Evolutionary conservation across 2,329 filamentous ascomycete genomes (phyloP).

Genomic region (Fusarium palustre): DNA sequence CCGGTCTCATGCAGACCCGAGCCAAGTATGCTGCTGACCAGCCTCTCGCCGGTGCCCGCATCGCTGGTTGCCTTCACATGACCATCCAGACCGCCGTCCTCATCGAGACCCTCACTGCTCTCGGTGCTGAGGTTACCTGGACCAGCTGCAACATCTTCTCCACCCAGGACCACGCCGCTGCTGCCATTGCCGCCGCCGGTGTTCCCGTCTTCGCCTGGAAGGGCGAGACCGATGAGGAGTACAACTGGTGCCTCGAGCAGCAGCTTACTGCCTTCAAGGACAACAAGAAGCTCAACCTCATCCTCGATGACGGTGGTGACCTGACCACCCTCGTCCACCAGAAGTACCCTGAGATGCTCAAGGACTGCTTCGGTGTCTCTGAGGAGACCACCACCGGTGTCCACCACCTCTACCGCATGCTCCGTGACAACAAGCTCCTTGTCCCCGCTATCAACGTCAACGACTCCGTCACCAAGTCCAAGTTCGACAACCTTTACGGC

Average conservation of each 20-base stretch:
- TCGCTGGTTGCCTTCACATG: slow-evolving; percentile 99
- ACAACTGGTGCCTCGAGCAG: slow-evolving; percentile 99
- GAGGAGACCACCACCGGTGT: slow-evolving; percentile 99
- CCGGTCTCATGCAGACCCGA: slow-evolving; percentile 96
- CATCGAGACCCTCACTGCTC: slow-evolving; percentile 94
- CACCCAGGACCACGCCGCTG: slow-evolving; percentile 97
- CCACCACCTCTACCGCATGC: slow-evolving; percentile 98
- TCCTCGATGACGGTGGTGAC: slow-evolving; percentile 98
- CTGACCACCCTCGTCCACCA: slow-evolving; percentile 94
- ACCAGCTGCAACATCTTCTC: slow-evolving; percentile 99
- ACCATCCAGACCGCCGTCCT: slow-evolving; percentile 99
- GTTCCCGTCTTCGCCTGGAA: slow-evolving; percentile 85
- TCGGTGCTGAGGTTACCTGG: slow-evolving; percentile 99
- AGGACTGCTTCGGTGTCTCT: slow-evolving; percentile 97
- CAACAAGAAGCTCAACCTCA: slow-evolving; percentile 95
- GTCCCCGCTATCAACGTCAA: slow-evolving; percentile 99
- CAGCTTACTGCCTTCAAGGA: slow-evolving; percentile 98
- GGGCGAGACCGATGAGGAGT: slow-evolving; percentile 99
- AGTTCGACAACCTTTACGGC: slow-evolving; percentile 99
- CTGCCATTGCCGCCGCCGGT: slow-evolving; percentile 93
- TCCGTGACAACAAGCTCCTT: slow-evolving; percentile 89
- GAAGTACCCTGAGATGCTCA: slow-evolving; percentile 98
- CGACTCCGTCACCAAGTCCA: slow-evolving; percentile 99
- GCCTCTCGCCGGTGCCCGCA: slow-evolving; percentile 92
- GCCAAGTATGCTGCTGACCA: slow-evolving; percentile 91